Evolutionary conservation across 1,284 basidiomycete genomes (phyloP).

Genomic region (Coniferiporia weirii): DNA sequence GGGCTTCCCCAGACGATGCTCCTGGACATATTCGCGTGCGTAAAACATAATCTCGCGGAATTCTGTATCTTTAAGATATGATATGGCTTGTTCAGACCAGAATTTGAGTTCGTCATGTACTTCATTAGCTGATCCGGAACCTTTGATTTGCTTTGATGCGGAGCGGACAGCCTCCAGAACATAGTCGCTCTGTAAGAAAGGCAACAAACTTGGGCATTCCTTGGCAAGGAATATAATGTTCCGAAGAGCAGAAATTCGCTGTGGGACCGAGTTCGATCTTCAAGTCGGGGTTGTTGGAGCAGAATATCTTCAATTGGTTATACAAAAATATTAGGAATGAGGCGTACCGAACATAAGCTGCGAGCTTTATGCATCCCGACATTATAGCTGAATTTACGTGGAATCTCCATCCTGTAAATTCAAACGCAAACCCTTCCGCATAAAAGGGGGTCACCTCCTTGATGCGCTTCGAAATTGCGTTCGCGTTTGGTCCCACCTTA

Average conservation of each 20-base stretch:
- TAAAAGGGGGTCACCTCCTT: not conserved
- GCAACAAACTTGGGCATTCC: not conserved
- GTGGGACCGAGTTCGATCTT: not conserved
- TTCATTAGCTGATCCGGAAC: not conserved
- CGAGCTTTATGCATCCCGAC: not conserved
- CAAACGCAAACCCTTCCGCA: not conserved
- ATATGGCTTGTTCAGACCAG: not conserved
- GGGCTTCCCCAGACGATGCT: not conserved
- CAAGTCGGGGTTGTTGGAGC: not conserved
- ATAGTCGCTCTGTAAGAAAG: not conserved
- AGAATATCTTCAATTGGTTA: not conserved
- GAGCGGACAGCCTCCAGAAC: not conserved
- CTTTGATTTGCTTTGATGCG: not conserved
- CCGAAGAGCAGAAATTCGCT: not conserved
- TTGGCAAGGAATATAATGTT: not conserved
- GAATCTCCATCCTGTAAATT: not conserved
- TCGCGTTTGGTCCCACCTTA: not conserved
- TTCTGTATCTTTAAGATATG: not conserved
- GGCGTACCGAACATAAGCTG: not conserved
- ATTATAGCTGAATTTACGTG: not conserved
- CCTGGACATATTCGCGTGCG: not conserved
- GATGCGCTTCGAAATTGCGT: not conserved
- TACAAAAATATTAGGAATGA: not conserved
- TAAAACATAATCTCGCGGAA: not conserved
- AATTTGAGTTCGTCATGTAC: not conserved